A percentile compares a stretch with the other conserved stretches of the same genome.
phyloP scores from a whole-genome alignment of 225 moss, liverwort and hornwort species.

The Bryoerythrophyllum caledonicum region DNA sequence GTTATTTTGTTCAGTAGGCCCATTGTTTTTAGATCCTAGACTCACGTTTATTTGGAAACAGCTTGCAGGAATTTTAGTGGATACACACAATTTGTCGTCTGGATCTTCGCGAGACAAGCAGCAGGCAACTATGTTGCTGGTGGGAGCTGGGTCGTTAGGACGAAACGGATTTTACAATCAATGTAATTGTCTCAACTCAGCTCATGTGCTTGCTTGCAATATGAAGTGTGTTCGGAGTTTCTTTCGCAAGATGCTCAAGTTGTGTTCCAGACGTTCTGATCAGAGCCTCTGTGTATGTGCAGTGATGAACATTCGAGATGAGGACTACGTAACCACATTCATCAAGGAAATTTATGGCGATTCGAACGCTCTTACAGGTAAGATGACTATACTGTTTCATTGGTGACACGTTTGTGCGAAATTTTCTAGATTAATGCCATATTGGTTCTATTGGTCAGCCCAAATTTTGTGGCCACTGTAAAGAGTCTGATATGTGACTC shows the following conservation, averaged over 20 bases:
- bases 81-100: conserved; percentile 38
- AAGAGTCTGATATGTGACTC: too few species aligned
- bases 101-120: conserved; percentile 43
- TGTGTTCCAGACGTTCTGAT: background rate
- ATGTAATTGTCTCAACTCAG: conserved; percentile 14
- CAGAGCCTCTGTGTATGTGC: background rate
- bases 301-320: conserved; percentile 46
- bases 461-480: too few species aligned
- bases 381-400: background rate
- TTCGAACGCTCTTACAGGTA: conserved; percentile 33
- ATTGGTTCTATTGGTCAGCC: too few species aligned
- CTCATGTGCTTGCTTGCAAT: background rate
- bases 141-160: conserved; percentile 57
- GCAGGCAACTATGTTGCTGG: conserved; percentile 46
- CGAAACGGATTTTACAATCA: conserved; percentile 58
- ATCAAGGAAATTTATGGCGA: conserved; percentile 52
- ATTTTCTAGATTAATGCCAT: too few species aligned
- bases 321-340: conserved; percentile 42
- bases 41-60: conserved; percentile 15
- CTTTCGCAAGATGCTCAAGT: background rate
- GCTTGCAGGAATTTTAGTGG: conserved; percentile 60
- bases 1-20: background rate
- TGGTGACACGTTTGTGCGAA: too few species aligned
- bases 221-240: background rate
- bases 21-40: background rate